Evolutionary conservation across 2,329 filamentous ascomycete species (phyloP), one percentile per base, ranked within the genome.

Genomic region (Emmonsiellopsis sp.): DNA sequence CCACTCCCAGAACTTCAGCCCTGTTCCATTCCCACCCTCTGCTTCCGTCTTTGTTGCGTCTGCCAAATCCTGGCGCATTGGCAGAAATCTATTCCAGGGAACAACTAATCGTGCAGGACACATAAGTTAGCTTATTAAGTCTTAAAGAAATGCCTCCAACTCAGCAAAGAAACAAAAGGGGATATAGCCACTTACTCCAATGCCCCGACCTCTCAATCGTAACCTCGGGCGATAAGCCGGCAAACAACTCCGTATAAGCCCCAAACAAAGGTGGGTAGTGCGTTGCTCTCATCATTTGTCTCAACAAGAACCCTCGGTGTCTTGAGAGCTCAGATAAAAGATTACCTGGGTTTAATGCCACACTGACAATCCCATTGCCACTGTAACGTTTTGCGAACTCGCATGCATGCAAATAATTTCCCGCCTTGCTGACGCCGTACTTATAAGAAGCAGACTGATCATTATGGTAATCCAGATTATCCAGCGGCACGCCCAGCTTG

Each of bases 221-320:
- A 3, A 78, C 63, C 0, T 76, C 68, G 0, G 71, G 69, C 0
- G 74, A 74, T 40, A 76, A 63, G 0, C 68, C 76, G 0, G 75
- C 70, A 54, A 71, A 80, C 0, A 80, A 58, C 54, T 75, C 69
- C 0, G 77, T 77, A 58, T 77, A 78, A 0, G 74, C 76, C 0
- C 76, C 77, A 33, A 63, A 58, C 3, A 55, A 58, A 2, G 68
- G 58, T 11, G 64, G 62, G 48, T 71, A 62, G 2, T 67, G 54
- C 3, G 68, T 36, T 6, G 56, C 55, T 1, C 55, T 58, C 49
- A 65, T 56, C 34, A 67, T 60, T 33, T 43, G 42, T 17, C 34
- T 52, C 27, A 53, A 9, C 51, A 45, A 50, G 13, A 9, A 69
- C 53, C 0, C 62, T 14, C 0, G 68, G 63, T 51, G 67, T 9